Conservation (phyloP, 768 basidiomycete species). For the Wakefieldia striispora region DNA sequence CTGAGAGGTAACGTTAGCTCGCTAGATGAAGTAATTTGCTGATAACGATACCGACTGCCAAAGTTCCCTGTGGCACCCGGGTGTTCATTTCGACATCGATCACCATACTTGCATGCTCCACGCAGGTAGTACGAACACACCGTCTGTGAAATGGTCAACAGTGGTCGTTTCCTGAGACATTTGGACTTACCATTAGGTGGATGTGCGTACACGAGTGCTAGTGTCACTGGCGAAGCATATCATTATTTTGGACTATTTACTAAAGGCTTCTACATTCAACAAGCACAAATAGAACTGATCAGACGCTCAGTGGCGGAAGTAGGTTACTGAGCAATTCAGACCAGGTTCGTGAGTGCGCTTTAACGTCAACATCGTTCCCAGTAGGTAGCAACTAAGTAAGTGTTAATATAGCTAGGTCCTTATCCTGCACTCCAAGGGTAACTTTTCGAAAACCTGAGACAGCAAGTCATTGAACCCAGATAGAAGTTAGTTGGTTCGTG, state of each 20-base stretch:
- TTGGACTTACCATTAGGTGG: conserved; percentile 17
- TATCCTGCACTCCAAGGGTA: too few relatives aligned
- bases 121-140: conserved; percentile 64
- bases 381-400: too few relatives aligned
- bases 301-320: too few relatives aligned
- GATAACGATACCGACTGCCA: conserved; percentile 45
- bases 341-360: too few relatives aligned
- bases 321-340: too few relatives aligned
- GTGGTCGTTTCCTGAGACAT: background rate
- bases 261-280: conserved; percentile 6
- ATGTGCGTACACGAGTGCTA: background rate
- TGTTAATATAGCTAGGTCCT: too few relatives aligned
- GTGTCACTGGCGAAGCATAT: background rate
- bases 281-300: too few relatives aligned
- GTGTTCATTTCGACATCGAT: conserved; percentile 66
- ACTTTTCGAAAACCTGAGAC: too few relatives aligned
- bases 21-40: conserved; percentile 5
- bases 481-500: too few relatives aligned
- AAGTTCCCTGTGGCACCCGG: conserved; percentile 42
- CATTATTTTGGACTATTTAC: conserved; percentile 11
- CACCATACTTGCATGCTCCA: conserved; percentile 66
- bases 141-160: conserved; percentile 34
- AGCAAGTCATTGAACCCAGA: too few relatives aligned
- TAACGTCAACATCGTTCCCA: too few relatives aligned
- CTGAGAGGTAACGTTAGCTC: conserved; percentile 23